Evolutionary conservation across 73 alveolate species (phyloP).

Genomic region (Effrenium voratum): DNA sequence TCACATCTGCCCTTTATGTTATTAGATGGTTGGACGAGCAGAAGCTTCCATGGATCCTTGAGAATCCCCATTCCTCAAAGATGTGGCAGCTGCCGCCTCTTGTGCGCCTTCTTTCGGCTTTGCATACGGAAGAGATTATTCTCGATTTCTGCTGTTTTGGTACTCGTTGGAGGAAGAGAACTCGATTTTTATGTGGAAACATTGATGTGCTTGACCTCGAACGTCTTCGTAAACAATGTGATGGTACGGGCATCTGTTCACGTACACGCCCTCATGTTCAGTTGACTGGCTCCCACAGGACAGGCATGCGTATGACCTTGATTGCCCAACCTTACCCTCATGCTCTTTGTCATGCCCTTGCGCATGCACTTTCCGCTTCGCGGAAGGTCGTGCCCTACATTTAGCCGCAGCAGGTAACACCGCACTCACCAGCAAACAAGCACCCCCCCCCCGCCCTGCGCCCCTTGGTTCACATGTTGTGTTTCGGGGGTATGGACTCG

Average conservation of each 20-base stretch:
- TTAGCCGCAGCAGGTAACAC: too few relatives aligned
- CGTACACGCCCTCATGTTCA: too few relatives aligned
- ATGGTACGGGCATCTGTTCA: neutral
- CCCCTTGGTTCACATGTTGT: too few relatives aligned
- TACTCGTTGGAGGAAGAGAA: neutral
- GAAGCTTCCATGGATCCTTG: constrained; percentile 12
- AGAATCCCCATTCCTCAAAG: neutral
- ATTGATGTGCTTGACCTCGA: neutral
- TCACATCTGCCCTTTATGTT: neutral
- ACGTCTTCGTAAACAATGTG: neutral
- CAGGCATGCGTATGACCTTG: too few relatives aligned
- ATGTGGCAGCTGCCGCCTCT: neutral
- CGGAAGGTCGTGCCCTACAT: too few relatives aligned
- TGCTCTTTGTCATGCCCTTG: too few relatives aligned
- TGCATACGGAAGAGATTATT: neutral
- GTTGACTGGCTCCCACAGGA: too few relatives aligned
- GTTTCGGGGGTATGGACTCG: too few relatives aligned
- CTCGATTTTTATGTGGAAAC: neutral
- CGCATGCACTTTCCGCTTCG: too few relatives aligned
- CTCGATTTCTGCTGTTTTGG: constrained; percentile 27
- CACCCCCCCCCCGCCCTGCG: too few relatives aligned
- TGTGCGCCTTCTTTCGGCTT: neutral
- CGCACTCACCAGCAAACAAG: too few relatives aligned
- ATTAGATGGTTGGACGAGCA: neutral
- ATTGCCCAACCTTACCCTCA: too few relatives aligned